Evolutionary conservation across 2,329 filamentous ascomycete genomes (phyloP).

Genomic region (Incumbomyces delicatus): DNA sequence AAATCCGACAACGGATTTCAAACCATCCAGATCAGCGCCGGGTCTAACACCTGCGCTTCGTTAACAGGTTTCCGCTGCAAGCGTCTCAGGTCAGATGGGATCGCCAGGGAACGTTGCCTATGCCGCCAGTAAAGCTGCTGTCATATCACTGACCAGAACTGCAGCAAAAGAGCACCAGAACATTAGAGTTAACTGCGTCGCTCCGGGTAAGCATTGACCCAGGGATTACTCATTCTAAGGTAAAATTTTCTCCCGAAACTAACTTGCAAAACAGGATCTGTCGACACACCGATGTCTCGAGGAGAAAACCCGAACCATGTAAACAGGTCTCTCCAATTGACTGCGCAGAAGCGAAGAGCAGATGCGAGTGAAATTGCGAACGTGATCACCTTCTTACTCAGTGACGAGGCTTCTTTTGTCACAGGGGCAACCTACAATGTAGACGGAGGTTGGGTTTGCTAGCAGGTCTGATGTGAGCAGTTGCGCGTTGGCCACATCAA

Average conservation of each 20-base stretch:
- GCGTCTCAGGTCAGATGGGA: constrained; percentile 22
- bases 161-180: constrained; percentile 26
- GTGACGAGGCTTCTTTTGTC: constrained; percentile 37
- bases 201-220: constrained; percentile 9
- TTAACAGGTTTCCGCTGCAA: constrained; percentile 10
- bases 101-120: constrained; percentile 32
- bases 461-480: too few relatives aligned
- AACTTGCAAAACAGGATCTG: constrained; percentile 14
- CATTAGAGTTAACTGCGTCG: constrained; percentile 29
- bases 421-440: constrained; percentile 38
- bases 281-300: constrained; percentile 10
- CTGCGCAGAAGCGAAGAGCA: constrained; percentile 24
- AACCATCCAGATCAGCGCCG: too few relatives aligned
- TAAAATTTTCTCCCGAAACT: constrained; percentile 15
- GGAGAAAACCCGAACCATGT: constrained; percentile 9
- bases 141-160: constrained; percentile 35
- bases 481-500: too few relatives aligned
- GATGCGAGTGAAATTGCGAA: constrained; percentile 31
- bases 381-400: constrained; percentile 41
- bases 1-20: background rate
- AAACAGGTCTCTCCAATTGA: constrained; percentile 6
- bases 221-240: too few relatives aligned
- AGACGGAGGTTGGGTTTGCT: constrained; percentile 37
- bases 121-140: constrained; percentile 33
- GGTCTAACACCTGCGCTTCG: too few relatives aligned